Evolutionary conservation across 805 yeast genomes (phyloP).

Genomic region (Spathaspora arborariae): DNA sequence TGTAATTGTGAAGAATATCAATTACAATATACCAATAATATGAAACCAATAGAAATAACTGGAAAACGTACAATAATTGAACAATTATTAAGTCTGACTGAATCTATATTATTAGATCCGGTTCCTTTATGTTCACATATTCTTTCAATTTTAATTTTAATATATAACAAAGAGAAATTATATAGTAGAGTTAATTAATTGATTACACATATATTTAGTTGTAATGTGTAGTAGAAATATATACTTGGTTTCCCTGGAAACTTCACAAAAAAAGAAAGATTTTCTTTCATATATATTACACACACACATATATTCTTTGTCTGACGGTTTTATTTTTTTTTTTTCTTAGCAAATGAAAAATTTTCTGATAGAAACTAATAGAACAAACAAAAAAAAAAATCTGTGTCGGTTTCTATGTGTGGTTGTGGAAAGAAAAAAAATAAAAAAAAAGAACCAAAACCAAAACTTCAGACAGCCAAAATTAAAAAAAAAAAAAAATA

Average conservation of each 20-base stretch:
- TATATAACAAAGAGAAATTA: slow-evolving; percentile 3
- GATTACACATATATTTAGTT: too few species aligned
- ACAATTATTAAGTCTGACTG: slow-evolving; percentile 5
- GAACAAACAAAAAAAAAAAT: too few species aligned
- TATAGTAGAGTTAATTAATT: background rate
- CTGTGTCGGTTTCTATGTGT: background rate
- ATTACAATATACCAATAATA: slow-evolving; percentile 3
- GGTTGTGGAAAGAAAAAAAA: background rate
- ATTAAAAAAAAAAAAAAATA: background rate
- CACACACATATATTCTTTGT: background rate
- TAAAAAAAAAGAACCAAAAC: background rate
- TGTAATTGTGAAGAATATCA: slow-evolving; percentile 27
- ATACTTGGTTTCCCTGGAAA: too few species aligned
- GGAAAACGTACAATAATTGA: background rate
- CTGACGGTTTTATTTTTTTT: background rate
- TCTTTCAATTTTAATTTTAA: slow-evolving; percentile 14
- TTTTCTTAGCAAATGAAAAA: background rate
- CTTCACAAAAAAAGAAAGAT: too few species aligned
- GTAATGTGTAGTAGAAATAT: too few species aligned
- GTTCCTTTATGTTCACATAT: slow-evolving; percentile 22
- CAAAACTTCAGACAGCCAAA: too few species aligned
- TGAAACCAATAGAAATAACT: background rate
- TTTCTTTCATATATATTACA: too few species aligned
- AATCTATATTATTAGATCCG: slow-evolving; percentile 11
- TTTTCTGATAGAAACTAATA: background rate